phyloP scores from a whole-genome alignment of 2,329 filamentous ascomycete genomes.

The Botrytis cinerea region DNA sequence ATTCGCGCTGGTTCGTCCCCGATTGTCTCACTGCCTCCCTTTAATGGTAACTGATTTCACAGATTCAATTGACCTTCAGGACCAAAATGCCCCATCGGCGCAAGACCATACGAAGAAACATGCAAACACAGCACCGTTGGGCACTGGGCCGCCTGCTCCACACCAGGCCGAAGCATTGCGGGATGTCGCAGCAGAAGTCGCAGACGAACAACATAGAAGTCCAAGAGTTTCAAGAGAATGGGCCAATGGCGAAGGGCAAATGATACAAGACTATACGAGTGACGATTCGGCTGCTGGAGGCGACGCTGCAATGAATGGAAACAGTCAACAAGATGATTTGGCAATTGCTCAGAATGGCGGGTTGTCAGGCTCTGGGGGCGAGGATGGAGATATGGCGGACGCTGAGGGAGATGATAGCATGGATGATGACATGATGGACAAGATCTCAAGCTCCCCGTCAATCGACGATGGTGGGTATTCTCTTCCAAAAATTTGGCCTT shows the following conservation, averaged over 20 bases:
- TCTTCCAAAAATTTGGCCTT: conserved; percentile 39
- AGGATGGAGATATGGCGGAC: conserved; percentile 66
- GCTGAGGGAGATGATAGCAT: conserved; percentile 72
- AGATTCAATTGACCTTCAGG: conserved; percentile 96
- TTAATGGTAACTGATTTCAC: conserved; percentile 34
- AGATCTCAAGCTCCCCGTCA: conserved; percentile 96
- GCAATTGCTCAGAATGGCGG: conserved; percentile 64
- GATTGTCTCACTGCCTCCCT: conserved; percentile 18
- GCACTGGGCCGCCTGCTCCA: conserved; percentile 49
- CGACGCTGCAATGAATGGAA: conserved; percentile 45
- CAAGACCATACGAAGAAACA: conserved; percentile 71
- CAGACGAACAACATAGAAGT: conserved; percentile 68
- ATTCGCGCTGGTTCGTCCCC: conserved; percentile 54
- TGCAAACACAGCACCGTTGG: conserved; percentile 52
- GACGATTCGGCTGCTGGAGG: conserved; percentile 48
- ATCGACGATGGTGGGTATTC: conserved; percentile 95
- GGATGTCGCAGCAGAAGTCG: conserved; percentile 74
- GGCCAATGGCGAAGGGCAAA: conserved; percentile 42
- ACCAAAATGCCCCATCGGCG: conserved; percentile 77
- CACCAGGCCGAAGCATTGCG: conserved; percentile 86
- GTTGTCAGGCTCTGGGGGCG: conserved; percentile 47
- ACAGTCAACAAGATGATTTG: conserved; percentile 56
- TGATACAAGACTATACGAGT: conserved; percentile 45
- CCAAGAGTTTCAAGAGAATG: conserved; percentile 61
- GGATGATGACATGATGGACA: conserved; percentile 93